Evolutionary conservation across 805 yeast species (phyloP).

Genomic region (Saccharomyces paradoxus): DNA sequence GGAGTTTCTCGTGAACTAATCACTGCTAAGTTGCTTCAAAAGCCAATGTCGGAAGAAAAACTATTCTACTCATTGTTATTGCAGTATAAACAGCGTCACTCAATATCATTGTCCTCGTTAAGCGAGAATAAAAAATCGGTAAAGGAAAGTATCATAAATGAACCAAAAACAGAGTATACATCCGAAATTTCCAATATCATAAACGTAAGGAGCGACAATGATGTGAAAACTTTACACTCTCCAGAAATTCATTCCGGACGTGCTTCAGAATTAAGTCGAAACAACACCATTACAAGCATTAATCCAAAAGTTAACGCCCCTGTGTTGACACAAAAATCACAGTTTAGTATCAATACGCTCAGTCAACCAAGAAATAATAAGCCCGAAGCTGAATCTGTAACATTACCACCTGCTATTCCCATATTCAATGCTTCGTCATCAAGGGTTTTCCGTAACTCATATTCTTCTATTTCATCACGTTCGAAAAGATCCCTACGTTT

Average conservation of each 20-base stretch:
- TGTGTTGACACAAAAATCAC: conserved; percentile 23
- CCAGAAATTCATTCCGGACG: background rate
- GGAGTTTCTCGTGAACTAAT: conserved; percentile 58
- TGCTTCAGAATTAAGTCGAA: background rate
- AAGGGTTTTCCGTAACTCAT: conserved; percentile 20
- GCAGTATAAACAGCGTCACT: conserved; percentile 68
- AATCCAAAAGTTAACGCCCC: conserved; percentile 14
- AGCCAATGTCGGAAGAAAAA: conserved; percentile 63
- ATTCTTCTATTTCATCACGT: conserved; percentile 13
- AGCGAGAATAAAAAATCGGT: background rate
- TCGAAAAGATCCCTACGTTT: conserved; percentile 11
- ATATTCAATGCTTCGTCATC: conserved; percentile 25
- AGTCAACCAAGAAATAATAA: background rate
- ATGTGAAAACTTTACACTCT: background rate
- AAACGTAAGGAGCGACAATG: background rate
- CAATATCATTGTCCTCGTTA: conserved; percentile 2
- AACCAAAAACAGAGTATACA: background rate
- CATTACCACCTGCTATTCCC: conserved; percentile 15
- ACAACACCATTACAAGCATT: conserved; percentile 3
- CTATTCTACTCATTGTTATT: conserved; percentile 67
- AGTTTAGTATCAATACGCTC: conserved; percentile 20
- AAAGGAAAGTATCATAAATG: background rate
- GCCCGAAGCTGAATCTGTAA: conserved; percentile 2
- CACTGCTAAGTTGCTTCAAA: conserved; percentile 44
- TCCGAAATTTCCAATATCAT: background rate